Evolutionary conservation across 2,329 filamentous ascomycete species (phyloP), one percentile per base, ranked within the genome.

Genomic region (Diaporthe sp.): DNA sequence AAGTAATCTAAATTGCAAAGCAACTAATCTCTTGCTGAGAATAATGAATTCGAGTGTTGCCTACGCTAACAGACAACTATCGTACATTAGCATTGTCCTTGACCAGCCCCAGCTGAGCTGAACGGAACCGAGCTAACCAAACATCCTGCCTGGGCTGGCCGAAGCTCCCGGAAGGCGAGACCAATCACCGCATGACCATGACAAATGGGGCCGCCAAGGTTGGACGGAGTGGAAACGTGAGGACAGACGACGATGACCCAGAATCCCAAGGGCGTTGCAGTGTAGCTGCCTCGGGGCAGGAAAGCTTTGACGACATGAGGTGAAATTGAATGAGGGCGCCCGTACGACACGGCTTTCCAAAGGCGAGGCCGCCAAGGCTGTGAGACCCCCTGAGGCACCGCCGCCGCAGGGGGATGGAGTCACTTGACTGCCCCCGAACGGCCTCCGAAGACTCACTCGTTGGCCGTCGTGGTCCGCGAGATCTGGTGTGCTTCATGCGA

Each of bases 1-100:
- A 19, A 25, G 33, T n/a, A 68, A 68, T 68, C n/a, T 68, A 54
- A 54, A 40, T n/a, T 25, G 22, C 19, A 28, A 52, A 38, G 64
- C 33, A 68, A 19, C 33, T 40, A 40, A 54, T 22, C 15, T 54
- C 47, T 7, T 40, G n/a, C 33, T 30, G 22, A 22, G 15, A 5
- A n/a, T 22, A 19, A 13, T 54, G 15, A 28, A 40, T 50, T 13
- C 45, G 9, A 47, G 52, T 61, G 70, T 64, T 75, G 73, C 73
- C 73, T 75, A 61, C 60, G 67, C 69, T 75, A 75, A 70, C 28
- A 61, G 54, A 58, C 40, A 19, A 71, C 54, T 40, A 54, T 68
- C 64, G 33, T 68, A 54, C n/a, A 40, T 30, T 42, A 22, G 55
- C 42, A 71, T 61, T 30, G n/a, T 17, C 35, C 42, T 33, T 60